Conservation (phyloP, 2,329 filamentous ascomycete genomes). For the Hypoxylon rubiginosum region DNA sequence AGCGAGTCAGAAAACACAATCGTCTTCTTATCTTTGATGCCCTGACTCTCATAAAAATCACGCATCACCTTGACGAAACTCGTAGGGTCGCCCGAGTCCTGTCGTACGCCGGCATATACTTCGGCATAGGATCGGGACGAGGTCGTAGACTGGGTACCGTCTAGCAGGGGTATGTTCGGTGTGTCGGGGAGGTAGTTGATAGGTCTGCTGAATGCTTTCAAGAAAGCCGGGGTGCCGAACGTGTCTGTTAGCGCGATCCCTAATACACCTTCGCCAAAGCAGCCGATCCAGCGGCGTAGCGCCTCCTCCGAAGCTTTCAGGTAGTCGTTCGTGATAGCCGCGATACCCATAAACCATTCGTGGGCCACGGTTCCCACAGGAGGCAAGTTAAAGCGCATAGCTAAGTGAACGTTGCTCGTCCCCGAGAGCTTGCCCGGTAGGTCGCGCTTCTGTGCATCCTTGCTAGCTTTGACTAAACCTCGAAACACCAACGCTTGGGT, state of each 20-base stretch:
- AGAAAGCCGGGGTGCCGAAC: constrained; percentile 91
- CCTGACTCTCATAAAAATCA: constrained; percentile 81
- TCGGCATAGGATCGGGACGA: constrained; percentile 78
- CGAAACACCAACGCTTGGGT: constrained; percentile 93
- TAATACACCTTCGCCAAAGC: constrained; percentile 87
- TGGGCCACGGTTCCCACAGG: constrained; percentile 93
- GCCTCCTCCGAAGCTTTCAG: constrained; percentile 85
- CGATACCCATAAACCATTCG: constrained; percentile 99
- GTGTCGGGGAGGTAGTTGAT: constrained; percentile 61
- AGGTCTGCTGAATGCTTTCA: constrained; percentile 83
- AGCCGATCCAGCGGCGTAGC: constrained; percentile 88
- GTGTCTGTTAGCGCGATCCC: constrained; percentile 95
- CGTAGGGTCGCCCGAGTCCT: constrained; percentile 89
- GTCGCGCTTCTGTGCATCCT: constrained; percentile 74
- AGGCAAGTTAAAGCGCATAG: constrained; percentile 88
- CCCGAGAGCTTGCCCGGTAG: constrained; percentile 82
- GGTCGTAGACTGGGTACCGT: constrained; percentile 58
- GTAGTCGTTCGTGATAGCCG: constrained; percentile 90
- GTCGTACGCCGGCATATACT: constrained; percentile 84
- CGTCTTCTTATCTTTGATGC: constrained; percentile 83
- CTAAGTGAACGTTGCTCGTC: constrained; percentile 96
- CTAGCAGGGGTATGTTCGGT: constrained; percentile 52
- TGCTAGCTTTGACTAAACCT: constrained; percentile 83
- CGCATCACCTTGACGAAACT: constrained; percentile 84
- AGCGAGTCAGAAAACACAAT: constrained; percentile 97